Evolutionary conservation across 2,329 filamentous ascomycete genomes (phyloP), one percentile per base, ranked within the genome.

Genomic region (Ambrosiella xylebori): DNA sequence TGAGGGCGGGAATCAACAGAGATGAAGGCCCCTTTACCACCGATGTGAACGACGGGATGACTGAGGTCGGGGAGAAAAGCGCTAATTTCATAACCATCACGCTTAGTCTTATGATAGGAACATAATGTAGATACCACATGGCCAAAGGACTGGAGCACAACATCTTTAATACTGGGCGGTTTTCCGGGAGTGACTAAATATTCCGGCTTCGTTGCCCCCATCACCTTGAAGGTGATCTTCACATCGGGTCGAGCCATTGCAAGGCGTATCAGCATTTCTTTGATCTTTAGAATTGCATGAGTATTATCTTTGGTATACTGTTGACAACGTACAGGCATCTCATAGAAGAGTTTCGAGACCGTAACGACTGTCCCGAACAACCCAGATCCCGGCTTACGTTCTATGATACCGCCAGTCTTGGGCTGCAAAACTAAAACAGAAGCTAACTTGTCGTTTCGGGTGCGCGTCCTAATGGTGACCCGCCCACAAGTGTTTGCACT

Each of bases 1-100:
- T 90, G 70, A 2, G 85, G 85, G 15, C 86, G 76, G 12, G 74
- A 74, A 65, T 90, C 84, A 19, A 90, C 73, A 0, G 83, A 86
- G 38, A 89, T 69, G 65, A 82, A 88, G 3, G 75, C 68, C 0
- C 76, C 73, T n/a, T 71, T 75, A 5, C 64, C 62, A 51, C 71
- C 70, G 39, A 79, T 62, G n/a, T 68, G 73, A 1, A 67, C 64
- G 1, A 64, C 52, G 38, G 76, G 69, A 15, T 76, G 75, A 57
- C 73, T 70, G 2, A 71, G 69, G 38, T 68, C 76, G 0, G 84
- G 80, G 0, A 88, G 64, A 55, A 82, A 76, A 1, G 78, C 80
- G 56, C 80, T 72, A 8, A 87, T 67, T 12, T 13, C 0, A 69
- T 64, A 56, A 79, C 61, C 35, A 49, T 57, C 50, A 39, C 54